Evolutionary conservation across 768 basidiomycete species (phyloP).

Genomic region (Cytidiella melzeri): DNA sequence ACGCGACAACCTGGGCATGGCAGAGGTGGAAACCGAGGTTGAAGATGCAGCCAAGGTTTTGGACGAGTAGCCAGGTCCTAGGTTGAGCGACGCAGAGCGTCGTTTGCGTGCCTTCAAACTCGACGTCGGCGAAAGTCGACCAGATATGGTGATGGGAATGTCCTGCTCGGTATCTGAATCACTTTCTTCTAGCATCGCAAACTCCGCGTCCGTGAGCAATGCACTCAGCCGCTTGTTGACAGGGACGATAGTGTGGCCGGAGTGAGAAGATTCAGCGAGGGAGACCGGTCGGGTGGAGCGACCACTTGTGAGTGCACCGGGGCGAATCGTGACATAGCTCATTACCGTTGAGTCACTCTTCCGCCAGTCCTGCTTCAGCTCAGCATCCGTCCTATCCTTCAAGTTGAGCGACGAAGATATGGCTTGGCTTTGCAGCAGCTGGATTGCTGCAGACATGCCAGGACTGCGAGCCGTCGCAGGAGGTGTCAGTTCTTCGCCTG

Average conservation of each 20-base stretch:
- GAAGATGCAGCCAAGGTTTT: constrained; percentile 5
- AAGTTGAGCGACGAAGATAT: background rate
- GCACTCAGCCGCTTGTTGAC: constrained; percentile 62
- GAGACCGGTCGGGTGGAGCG: constrained; percentile 65
- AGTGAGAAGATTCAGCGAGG: constrained; percentile 71
- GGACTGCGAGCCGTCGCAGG: constrained; percentile 55
- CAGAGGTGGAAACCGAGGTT: constrained; percentile 9
- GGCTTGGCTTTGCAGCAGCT: constrained; percentile 37
- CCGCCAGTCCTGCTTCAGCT: constrained; percentile 65
- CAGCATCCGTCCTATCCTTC: constrained; percentile 24
- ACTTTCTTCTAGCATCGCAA: constrained; percentile 59
- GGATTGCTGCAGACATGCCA: constrained; percentile 51
- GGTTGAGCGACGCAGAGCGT: constrained; percentile 60
- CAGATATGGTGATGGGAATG: constrained; percentile 8
- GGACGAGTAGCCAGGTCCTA: constrained; percentile 27
- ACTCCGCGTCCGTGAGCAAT: constrained; percentile 61
- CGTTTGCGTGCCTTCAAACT: constrained; percentile 46
- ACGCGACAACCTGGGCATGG: background rate
- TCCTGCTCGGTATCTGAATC: constrained; percentile 23
- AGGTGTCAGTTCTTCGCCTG: constrained; percentile 23
- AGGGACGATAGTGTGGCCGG: constrained; percentile 66
- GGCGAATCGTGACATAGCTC: constrained; percentile 66
- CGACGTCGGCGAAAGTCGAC: constrained; percentile 35
- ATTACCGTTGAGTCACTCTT: constrained; percentile 77
- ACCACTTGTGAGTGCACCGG: constrained; percentile 33